phyloP scores from a whole-genome alignment of 495 filamentous ascomycete species.

The Barbatosphaeria neglecta region DNA sequence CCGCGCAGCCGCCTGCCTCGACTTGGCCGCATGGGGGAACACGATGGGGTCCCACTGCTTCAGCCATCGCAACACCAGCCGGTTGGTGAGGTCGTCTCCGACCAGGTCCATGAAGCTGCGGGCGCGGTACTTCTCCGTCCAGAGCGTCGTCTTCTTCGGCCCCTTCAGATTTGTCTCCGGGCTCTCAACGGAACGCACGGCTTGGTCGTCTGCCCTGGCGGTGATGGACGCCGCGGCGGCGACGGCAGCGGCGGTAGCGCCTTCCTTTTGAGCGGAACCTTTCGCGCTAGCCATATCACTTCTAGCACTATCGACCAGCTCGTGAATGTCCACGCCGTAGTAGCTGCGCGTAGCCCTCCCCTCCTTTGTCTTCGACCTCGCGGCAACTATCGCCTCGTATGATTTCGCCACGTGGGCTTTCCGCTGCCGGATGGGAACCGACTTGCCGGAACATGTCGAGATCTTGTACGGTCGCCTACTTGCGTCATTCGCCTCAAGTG shows the following conservation, averaged over 20 bases:
- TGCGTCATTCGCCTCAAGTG: neutral
- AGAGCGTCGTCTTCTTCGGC: conserved; percentile 45
- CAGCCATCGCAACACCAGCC: conserved; percentile 83
- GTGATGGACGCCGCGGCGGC: too few species aligned
- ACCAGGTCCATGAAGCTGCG: conserved; percentile 84
- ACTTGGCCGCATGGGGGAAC: conserved; percentile 58
- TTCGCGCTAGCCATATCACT: conserved; percentile 27
- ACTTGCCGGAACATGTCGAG: conserved; percentile 55
- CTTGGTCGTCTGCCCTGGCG: too few species aligned
- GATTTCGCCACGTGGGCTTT: conserved; percentile 35
- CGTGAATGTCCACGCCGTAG: conserved; percentile 85
- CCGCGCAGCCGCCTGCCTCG: conserved; percentile 28
- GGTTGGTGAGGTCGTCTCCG: conserved; percentile 89
- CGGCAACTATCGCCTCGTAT: conserved; percentile 58
- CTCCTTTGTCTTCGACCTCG: conserved; percentile 53
- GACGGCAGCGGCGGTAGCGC: conserved; percentile 13
- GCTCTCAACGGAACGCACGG: conserved; percentile 23
- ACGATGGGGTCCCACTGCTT: conserved; percentile 91
- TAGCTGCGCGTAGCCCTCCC: conserved; percentile 71
- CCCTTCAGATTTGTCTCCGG: conserved; percentile 24
- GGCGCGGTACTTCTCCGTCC: conserved; percentile 88
- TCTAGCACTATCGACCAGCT: conserved; percentile 59
- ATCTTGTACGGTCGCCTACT: conserved; percentile 30
- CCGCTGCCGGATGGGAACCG: conserved; percentile 42
- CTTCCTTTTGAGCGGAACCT: conserved; percentile 7